Conservation (phyloP, 495 filamentous ascomycete genomes). For the Aspergillus bertholletiae region DNA sequence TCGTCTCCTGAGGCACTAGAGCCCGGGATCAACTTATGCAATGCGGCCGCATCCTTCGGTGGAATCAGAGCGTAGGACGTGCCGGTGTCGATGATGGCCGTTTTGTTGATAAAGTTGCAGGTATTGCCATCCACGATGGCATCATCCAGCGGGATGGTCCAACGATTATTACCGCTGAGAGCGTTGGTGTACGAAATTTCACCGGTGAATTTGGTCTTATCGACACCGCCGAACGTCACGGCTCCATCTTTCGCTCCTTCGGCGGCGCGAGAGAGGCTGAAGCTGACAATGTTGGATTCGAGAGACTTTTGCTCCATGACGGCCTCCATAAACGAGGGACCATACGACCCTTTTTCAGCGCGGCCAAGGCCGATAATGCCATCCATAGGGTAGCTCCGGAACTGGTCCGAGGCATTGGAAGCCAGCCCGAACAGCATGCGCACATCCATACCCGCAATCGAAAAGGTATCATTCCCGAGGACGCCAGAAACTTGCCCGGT, state of each 20-base stretch:
- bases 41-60: conserved; percentile 53
- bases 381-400: conserved; percentile 74
- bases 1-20: conserved; percentile 37
- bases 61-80: conserved; percentile 73
- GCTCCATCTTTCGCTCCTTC: conserved; percentile 69
- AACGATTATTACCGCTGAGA: conserved; percentile 38
- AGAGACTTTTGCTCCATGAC: conserved; percentile 57
- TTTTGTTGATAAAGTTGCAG: conserved; percentile 44
- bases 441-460: conserved; percentile 60
- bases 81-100: conserved; percentile 77
- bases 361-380: conserved; percentile 80
- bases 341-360: conserved; percentile 36
- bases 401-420: conserved; percentile 61
- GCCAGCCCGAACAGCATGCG: conserved; percentile 66
- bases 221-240: conserved; percentile 69
- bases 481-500: conserved; percentile 64
- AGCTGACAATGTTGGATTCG: conserved; percentile 60
- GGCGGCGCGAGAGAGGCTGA: conserved; percentile 60
- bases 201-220: conserved; percentile 62
- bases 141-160: conserved; percentile 68
- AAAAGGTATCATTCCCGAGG: conserved; percentile 59
- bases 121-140: conserved; percentile 53
- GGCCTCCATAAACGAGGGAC: conserved; percentile 59
- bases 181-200: conserved; percentile 60
- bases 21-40: conserved; percentile 65